phyloP scores from a whole-genome alignment of 352 stramenopile species.

The Globisporangium alternatum region DNA sequence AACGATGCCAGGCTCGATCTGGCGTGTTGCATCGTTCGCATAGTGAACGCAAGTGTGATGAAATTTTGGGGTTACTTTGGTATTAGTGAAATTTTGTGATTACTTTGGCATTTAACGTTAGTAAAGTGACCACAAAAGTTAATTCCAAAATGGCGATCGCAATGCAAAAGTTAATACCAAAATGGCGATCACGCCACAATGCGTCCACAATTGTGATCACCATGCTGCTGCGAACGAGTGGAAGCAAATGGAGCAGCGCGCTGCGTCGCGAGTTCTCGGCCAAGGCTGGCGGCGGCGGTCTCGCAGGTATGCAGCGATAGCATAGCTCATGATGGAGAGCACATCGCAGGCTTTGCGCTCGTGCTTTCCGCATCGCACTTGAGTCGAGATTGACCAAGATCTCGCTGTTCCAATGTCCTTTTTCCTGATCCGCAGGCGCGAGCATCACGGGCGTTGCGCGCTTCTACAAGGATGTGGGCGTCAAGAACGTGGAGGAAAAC shows the following conservation, averaged over 20 bases:
- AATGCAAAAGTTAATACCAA: too few species aligned
- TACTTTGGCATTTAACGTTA: too few species aligned
- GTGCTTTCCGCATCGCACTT: not conserved
- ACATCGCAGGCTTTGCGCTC: not conserved
- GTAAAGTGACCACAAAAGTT: too few species aligned
- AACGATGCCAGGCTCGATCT: too few species aligned
- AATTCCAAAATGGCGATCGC: too few species aligned
- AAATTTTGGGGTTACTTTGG: too few species aligned
- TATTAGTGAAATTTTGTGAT: too few species aligned
- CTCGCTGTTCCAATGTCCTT: not conserved
- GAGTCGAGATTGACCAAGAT: slow-evolving; percentile 1
- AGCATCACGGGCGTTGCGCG: slow-evolving; percentile 77
- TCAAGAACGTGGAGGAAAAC: slow-evolving; percentile 43
- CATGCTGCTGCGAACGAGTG: slow-evolving; percentile 36
- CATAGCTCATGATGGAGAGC: not conserved
- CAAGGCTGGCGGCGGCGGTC: slow-evolving; percentile 39
- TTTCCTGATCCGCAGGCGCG: slow-evolving; percentile 32
- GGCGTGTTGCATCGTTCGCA: too few species aligned
- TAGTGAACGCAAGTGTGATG: too few species aligned
- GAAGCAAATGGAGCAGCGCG: slow-evolving; percentile 18
- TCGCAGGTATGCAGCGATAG: slow-evolving; percentile 25
- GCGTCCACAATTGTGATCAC: not conserved
- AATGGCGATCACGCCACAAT: too few species aligned
- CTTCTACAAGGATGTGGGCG: slow-evolving; percentile 82
- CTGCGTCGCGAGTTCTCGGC: slow-evolving; percentile 41